These are phyloP conservation scores for Triticum dicoccoides DNA, from an alignment of 176 grass and related monocot species.

Conservation along the genomic window DNA sequence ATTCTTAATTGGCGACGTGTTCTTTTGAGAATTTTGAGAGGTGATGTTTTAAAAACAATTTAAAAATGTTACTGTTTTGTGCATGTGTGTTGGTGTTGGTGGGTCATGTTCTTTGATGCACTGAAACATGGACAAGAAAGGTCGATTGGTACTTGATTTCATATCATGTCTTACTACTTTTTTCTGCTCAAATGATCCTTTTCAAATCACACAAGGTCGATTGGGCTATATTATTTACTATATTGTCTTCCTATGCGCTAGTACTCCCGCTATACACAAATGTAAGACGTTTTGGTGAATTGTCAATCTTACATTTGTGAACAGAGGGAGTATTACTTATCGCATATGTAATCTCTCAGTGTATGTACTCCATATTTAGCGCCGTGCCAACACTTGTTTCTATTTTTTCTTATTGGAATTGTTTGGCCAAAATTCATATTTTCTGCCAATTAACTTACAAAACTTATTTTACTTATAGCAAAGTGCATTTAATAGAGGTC, in stretches of 20 bases:
- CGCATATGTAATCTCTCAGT: not conserved
- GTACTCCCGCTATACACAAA: no score
- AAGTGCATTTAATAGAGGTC: not conserved
- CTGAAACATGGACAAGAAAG: constrained; percentile 6
- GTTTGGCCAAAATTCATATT: not conserved
- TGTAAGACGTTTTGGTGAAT: no score
- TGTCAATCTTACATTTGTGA: no score
- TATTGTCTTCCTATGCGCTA: not conserved
- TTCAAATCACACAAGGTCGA: not conserved
- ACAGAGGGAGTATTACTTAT: no score
- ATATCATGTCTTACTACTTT: not conserved
- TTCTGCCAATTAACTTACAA: not conserved
- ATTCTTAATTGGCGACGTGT: not conserved
- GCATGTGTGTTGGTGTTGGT: constrained; percentile 1
- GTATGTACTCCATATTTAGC: not conserved
- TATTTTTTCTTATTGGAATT: not conserved
- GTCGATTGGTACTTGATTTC: constrained; percentile 18
- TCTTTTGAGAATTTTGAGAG: constrained; percentile 25
- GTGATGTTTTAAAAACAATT: not conserved
- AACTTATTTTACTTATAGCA: not conserved
- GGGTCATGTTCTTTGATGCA: constrained; percentile 23
- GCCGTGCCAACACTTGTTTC: not conserved
- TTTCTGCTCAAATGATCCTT: not conserved
- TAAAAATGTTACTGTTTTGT: not conserved
- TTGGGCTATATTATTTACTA: not conserved